Evolutionary conservation across 495 filamentous ascomycete species (phyloP), one percentile per base, ranked within the genome.

Genomic region (Thermochaetoides thermophila): DNA sequence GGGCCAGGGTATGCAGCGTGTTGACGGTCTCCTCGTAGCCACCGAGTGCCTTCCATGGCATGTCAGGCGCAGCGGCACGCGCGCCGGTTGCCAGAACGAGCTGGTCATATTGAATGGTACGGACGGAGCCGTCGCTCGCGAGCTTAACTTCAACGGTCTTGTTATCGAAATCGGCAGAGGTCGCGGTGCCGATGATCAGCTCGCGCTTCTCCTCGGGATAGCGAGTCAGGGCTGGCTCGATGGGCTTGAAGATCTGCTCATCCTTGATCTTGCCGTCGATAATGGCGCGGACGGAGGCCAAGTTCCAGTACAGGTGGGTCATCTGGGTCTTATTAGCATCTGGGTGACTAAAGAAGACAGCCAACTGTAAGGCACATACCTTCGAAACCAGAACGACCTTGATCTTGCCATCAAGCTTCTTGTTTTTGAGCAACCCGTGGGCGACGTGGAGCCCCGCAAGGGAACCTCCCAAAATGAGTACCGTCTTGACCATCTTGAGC

Each of bases 81-180:
- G 87, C 89, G 31, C 87, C 87, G 1, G 87, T 96, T 14, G 87
- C 84, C 6, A 96, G 69, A 16, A 96, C 76, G 0, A 94, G 76
- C 29, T 86, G 69, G 52, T 96, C 84, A 53, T 94, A 96, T 4
- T 42, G 11, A 38, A 49, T 24, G 39, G 48, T 17, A 46, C 46
- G 32, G 17, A 48, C 47, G 2, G 46, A 40, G 22, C 18, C 48
- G 10, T 41, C 38, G 13, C 33, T 19, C 1, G 39, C 22, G 27
- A 57, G 45, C 5, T 38, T 44, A 35, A 60, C 47, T 28, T 21
- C 65, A 14, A 96, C 78, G 0, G 64, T 57, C 49, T 86, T 89
- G 10, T 61, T 41, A 16, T 14, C 18, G 13, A 52, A 50, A 36
- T 64, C 52, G 39, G 57, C 43, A 9, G 23, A 38, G 31, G 55